Evolutionary conservation across 352 stramenopile species (phyloP).

Genomic region (Phytopythium kandeliae): DNA sequence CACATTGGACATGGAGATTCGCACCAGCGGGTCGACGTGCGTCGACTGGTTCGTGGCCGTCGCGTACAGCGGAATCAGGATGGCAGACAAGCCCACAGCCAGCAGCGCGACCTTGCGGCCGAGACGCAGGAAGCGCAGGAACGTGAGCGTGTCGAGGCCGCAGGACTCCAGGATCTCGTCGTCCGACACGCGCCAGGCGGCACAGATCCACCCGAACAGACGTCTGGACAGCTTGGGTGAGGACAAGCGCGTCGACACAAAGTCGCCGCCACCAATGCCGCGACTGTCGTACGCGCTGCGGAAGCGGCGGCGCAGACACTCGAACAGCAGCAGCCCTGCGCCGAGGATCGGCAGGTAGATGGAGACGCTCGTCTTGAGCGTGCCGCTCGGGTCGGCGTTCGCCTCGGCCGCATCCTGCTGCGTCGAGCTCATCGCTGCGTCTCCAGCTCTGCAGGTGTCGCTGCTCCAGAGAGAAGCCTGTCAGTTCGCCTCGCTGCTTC

Average conservation of each 20-base stretch:
- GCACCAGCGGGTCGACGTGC: conserved; percentile 41
- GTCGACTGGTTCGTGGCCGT: conserved; percentile 23
- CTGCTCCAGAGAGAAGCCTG: too few relatives aligned
- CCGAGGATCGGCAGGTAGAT: conserved; percentile 62
- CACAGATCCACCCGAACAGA: conserved; percentile 48
- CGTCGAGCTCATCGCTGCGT: conserved; percentile 33
- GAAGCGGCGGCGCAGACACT: conserved; percentile 47
- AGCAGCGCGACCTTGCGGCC: conserved; percentile 65
- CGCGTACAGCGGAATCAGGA: conserved; percentile 69
- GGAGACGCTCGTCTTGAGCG: conserved; percentile 53
- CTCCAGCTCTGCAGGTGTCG: background rate
- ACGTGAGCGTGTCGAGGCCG: conserved; percentile 70
- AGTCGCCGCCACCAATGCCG: conserved; percentile 16
- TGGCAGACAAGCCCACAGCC: conserved; percentile 39
- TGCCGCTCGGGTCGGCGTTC: conserved; percentile 61
- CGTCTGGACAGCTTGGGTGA: conserved; percentile 1
- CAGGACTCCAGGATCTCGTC: conserved; percentile 65
- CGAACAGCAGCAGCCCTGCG: conserved; percentile 50
- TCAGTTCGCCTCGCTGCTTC: too few relatives aligned
- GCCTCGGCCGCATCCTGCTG: conserved; percentile 41
- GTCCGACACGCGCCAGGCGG: conserved; percentile 37
- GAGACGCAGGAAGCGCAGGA: conserved; percentile 63
- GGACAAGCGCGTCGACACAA: conserved; percentile 19
- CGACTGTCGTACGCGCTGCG: conserved; percentile 51
- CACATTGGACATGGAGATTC: conserved; percentile 78